Conservation (phyloP, 352 stramenopile species). For the Phytophthora macrochlamydospora region DNA sequence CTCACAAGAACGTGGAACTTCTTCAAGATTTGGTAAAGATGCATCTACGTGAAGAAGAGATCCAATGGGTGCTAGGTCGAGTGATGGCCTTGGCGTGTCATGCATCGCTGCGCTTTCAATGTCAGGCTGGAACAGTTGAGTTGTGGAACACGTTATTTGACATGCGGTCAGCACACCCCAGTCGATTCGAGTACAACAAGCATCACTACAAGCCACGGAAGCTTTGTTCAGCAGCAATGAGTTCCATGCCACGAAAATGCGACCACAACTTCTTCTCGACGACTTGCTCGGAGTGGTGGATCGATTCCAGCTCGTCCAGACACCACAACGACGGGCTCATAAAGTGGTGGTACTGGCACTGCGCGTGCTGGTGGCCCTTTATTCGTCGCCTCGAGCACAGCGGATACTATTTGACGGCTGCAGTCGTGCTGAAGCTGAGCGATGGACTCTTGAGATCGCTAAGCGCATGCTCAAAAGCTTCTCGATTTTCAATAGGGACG, state of each 20-base stretch:
- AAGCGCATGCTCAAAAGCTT: conserved; percentile 24
- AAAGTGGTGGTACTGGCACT: conserved; percentile 26
- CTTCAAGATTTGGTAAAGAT: conserved; percentile 22
- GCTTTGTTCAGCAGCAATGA: conserved; percentile 39
- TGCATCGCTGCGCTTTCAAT: conserved; percentile 44
- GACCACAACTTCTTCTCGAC: conserved; percentile 14
- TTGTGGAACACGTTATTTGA: conserved; percentile 41
- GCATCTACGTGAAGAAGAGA: conserved; percentile 44
- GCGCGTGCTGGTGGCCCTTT: conserved; percentile 17
- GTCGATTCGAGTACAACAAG: conserved; percentile 41
- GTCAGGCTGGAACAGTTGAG: conserved; percentile 32
- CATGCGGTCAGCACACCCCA: conserved; percentile 32
- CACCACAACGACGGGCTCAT: conserved; percentile 15
- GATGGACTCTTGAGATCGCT: conserved; percentile 18
- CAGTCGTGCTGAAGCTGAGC: not conserved
- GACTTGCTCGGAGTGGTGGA: conserved; percentile 29
- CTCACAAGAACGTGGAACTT: conserved; percentile 16
- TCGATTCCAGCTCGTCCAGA: conserved; percentile 26
- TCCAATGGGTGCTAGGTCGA: conserved; percentile 41
- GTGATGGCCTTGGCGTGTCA: conserved; percentile 25
- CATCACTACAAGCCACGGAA: conserved; percentile 34
- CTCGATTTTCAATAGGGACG: conserved; percentile 15
- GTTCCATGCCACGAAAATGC: conserved; percentile 30
- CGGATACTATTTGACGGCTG: conserved; percentile 19
- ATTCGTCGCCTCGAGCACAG: conserved; percentile 13